Conservation (phyloP, 108 stramenopile genomes). For the Aurantiochytrium sp. region DNA sequence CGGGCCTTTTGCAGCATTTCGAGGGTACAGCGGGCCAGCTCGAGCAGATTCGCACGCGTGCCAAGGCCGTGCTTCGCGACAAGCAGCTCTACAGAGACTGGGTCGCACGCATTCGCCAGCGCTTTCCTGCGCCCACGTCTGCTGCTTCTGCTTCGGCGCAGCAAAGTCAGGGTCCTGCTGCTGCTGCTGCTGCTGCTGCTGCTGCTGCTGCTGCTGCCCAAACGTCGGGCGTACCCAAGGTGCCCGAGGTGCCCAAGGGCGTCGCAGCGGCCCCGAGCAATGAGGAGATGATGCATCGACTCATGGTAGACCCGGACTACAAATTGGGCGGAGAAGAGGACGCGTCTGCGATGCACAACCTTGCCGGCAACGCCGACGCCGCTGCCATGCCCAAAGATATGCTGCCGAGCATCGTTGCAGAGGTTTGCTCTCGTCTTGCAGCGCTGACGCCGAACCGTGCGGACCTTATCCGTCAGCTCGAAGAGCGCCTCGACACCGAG, state of each 20-base stretch:
- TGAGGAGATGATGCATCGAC: not conserved
- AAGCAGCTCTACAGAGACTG: not conserved
- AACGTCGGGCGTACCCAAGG: not conserved
- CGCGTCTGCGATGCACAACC: not conserved
- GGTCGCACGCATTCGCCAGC: not conserved
- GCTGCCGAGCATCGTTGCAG: not conserved
- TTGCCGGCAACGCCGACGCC: not conserved
- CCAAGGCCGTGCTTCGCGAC: not conserved
- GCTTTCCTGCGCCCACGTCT: not conserved
- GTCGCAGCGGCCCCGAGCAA: not conserved
- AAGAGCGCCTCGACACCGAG: not conserved
- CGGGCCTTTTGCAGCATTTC: not conserved
- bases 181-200: not conserved
- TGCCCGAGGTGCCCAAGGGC: not conserved
- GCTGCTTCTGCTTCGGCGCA: too few species aligned
- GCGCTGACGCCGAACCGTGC: not conserved
- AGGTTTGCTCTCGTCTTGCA: not conserved
- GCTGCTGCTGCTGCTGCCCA: not conserved
- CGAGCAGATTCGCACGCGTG: not conserved
- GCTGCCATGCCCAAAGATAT: not conserved
- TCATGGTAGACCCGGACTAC: not conserved
- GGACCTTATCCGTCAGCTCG: not conserved
- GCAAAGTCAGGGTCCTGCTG: too few species aligned
- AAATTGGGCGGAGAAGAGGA: not conserved
- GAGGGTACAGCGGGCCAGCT: not conserved